Conservation (phyloP, 441 rosid genomes). For the Corymbia citriodora region DNA sequence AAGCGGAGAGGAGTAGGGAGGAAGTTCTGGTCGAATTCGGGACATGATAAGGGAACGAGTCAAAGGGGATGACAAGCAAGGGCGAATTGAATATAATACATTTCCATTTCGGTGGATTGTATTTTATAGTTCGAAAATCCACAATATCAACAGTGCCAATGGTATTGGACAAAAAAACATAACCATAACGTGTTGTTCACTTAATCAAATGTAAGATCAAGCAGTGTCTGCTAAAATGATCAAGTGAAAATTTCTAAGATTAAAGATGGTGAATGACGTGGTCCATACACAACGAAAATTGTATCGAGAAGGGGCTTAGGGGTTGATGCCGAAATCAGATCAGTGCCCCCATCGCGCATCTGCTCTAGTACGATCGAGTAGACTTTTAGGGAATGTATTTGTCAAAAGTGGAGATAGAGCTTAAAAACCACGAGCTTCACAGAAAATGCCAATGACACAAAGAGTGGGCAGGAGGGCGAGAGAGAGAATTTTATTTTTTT, state of each 20-base stretch:
- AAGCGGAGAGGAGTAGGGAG: not conserved
- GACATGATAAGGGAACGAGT: not conserved
- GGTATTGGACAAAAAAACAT: too few species aligned
- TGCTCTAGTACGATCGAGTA: not conserved
- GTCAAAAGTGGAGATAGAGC: not conserved
- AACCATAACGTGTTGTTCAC: rapidly evolving
- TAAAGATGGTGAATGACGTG: not conserved
- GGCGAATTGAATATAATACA: not conserved
- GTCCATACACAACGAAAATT: not conserved
- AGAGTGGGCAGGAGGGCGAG: not conserved
- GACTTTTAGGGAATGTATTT: not conserved
- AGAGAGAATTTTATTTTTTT: not conserved
- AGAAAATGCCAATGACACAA: not conserved
- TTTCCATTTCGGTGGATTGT: not conserved
- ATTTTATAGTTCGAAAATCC: not conserved
- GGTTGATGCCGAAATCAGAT: too few species aligned
- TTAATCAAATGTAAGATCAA: too few species aligned
- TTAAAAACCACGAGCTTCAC: rapidly evolving
- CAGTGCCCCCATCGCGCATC: not conserved
- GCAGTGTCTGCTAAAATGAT: not conserved
- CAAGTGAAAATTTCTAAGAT: not conserved
- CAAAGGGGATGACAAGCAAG: not conserved
- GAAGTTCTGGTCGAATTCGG: not conserved
- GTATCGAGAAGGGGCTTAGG: rapidly evolving
- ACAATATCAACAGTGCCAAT: not conserved